Evolutionary conservation across 768 basidiomycete genomes (phyloP).

Genomic region (Scleroderma bovista): DNA sequence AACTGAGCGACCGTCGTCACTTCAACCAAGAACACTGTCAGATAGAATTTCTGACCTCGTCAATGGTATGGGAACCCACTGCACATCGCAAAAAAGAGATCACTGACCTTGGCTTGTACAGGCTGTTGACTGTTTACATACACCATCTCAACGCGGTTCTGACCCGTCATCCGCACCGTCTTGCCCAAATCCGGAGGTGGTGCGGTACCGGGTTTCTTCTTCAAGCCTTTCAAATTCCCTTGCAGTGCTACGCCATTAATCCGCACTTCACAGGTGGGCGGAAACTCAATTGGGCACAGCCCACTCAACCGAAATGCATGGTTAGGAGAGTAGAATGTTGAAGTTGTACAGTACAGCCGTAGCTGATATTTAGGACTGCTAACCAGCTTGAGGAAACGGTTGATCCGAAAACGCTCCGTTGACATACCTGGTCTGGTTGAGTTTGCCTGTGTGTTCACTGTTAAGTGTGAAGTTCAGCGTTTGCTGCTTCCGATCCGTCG

Average conservation of each 20-base stretch:
- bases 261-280: slow-evolving; percentile 86
- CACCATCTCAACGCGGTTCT: slow-evolving; percentile 79
- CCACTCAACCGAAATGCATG: slow-evolving; percentile 47
- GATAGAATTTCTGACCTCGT: slow-evolving; percentile 69
- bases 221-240: slow-evolving; percentile 83
- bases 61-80: slow-evolving; percentile 4
- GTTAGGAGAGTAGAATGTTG: slow-evolving; percentile 55
- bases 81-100: background rate
- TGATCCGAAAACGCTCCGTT: slow-evolving; percentile 1
- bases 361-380: slow-evolving; percentile 69
- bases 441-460: slow-evolving; percentile 55
- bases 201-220: slow-evolving; percentile 92
- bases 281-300: slow-evolving; percentile 84
- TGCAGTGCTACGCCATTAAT: slow-evolving; percentile 65
- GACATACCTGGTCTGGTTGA: slow-evolving; percentile 51
- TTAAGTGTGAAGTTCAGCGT: slow-evolving; percentile 58
- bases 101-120: slow-evolving; percentile 59
- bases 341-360: slow-evolving; percentile 86
- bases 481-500: slow-evolving; percentile 71
- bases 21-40: slow-evolving; percentile 82
- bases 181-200: slow-evolving; percentile 74
- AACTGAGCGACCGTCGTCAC: slow-evolving; percentile 63
- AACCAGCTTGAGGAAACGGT: slow-evolving; percentile 8
- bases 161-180: slow-evolving; percentile 33
- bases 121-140: slow-evolving; percentile 88